phyloP scores from a whole-genome alignment of 2,329 filamentous ascomycete genomes.

The Didymella pinodella region DNA sequence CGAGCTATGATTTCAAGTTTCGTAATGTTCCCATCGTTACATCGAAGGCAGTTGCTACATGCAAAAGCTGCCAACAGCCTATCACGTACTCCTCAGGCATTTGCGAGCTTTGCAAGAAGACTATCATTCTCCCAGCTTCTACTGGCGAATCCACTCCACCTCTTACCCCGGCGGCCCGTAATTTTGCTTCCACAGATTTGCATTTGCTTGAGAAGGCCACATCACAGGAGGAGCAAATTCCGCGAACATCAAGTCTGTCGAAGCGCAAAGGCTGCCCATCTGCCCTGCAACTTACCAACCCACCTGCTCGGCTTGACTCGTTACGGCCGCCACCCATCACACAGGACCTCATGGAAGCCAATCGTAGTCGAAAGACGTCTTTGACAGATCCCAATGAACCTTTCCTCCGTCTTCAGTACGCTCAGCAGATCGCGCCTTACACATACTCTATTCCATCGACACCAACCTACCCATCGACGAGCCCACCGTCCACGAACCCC shows the following conservation, averaged over 20 bases:
- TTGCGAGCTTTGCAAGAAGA: slow-evolving; percentile 45
- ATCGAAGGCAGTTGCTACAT: slow-evolving; percentile 38
- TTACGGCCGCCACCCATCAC: slow-evolving; percentile 33
- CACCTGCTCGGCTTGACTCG: slow-evolving; percentile 44
- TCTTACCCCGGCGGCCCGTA: slow-evolving; percentile 33
- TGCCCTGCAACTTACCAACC: slow-evolving; percentile 34
- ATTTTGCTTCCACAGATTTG: slow-evolving; percentile 36
- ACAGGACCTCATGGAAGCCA: slow-evolving; percentile 19
- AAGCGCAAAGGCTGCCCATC: slow-evolving; percentile 31
- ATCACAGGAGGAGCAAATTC: slow-evolving; percentile 22
- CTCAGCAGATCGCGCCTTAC: slow-evolving; percentile 26
- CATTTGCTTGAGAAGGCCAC: slow-evolving; percentile 31
- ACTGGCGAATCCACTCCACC: slow-evolving; percentile 40
- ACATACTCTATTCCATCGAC: slow-evolving; percentile 28
- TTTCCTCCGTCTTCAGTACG: slow-evolving; percentile 39
- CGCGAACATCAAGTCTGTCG: slow-evolving; percentile 27
- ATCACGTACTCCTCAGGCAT: slow-evolving; percentile 40
- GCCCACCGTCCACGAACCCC: slow-evolving; percentile 35
- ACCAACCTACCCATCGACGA: slow-evolving; percentile 32
- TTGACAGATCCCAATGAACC: slow-evolving; percentile 44
- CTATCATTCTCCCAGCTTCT: slow-evolving; percentile 30
- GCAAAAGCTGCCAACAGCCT: slow-evolving; percentile 41
- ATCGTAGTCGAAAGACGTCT: slow-evolving; percentile 38
- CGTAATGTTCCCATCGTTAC: slow-evolving; percentile 20
- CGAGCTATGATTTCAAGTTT: slow-evolving; percentile 41